Evolutionary conservation across 2,329 filamentous ascomycete species (phyloP).

Genomic region (Plenodomus biglobosus): DNA sequence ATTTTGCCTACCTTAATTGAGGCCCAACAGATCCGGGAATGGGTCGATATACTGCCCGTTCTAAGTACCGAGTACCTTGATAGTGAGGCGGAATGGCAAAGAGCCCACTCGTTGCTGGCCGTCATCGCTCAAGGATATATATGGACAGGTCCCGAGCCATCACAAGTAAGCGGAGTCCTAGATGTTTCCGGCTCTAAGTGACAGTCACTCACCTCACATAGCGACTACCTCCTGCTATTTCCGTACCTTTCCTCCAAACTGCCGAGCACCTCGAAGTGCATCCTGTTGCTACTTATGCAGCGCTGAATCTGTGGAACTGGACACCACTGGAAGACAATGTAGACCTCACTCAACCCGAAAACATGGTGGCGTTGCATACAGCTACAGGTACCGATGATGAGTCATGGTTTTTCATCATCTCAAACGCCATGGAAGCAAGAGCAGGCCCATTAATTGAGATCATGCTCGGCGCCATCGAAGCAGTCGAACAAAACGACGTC

Average conservation of each 20-base stretch:
- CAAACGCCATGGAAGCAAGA: constrained; percentile 55
- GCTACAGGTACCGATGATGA: constrained; percentile 41
- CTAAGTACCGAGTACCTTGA: constrained; percentile 73
- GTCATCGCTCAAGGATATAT: constrained; percentile 78
- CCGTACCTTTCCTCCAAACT: constrained; percentile 32
- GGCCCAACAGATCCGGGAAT: constrained; percentile 69
- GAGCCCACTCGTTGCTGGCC: constrained; percentile 70
- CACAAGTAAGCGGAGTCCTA: constrained; percentile 56
- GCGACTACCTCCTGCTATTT: constrained; percentile 36
- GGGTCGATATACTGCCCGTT: constrained; percentile 72
- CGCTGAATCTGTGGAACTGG: constrained; percentile 42
- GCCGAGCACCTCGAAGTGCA: constrained; percentile 38
- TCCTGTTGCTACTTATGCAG: constrained; percentile 40
- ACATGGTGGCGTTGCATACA: constrained; percentile 33
- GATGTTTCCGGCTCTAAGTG: no score
- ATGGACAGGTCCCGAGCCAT: constrained; percentile 72
- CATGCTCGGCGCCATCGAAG: constrained; percentile 53
- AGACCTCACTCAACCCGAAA: constrained; percentile 33
- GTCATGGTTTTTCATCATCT: constrained; percentile 54
- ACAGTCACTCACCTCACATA: constrained; percentile 16
- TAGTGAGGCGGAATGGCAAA: constrained; percentile 79
- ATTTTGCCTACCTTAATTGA: constrained; percentile 77
- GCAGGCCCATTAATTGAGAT: constrained; percentile 50
- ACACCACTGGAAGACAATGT: constrained; percentile 17
- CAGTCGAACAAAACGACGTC: constrained; percentile 44